Evolutionary conservation across 768 basidiomycete species (phyloP), one percentile per base, ranked within the genome.

Genomic region (Hygrophorus russula): DNA sequence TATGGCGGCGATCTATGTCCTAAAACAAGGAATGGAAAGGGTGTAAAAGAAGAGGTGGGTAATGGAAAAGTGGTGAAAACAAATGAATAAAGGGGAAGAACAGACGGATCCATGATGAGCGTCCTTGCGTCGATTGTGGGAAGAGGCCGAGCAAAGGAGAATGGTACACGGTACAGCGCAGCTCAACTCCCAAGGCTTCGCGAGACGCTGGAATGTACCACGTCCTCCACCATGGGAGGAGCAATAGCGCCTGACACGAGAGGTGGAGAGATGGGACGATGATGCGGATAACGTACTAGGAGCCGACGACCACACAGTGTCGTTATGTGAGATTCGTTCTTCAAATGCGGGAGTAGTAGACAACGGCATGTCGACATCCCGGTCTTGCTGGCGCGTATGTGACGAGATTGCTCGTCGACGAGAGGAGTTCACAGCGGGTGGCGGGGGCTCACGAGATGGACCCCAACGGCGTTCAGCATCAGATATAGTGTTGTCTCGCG

Each of bases 201-300:
- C 43, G 34, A 50, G 49, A 49, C 49, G 45, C 39, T 30, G 48
- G 45, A 24, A 47, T 37, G 48, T 44, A 48, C 48, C 48, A 51
- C 41, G 38, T 45, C 44, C 47, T 49, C 52, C 48, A 48, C 49
- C 48, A 41, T 42, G 31, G 48, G 52, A 56, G 47, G 38, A 44
- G 39, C 36, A 37, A 44, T 47, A 46, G 42, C 37, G 42, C 55
- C 52, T 49, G 27, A 49, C 57, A 53, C 52, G 55, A 57, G 60
- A 55, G 66, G 54, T 61, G 59, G 59, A 53, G 63, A 60, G 57
- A 48, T 55, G 51, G 49, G 48, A 44, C 58, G 52, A 69, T 61
- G 69, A 74, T 68, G 73, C 70, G 65, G 71, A 75, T 63, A 76
- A 78, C 74, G 76, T 78, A 78, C 76, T 76, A 59, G 67, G 58